A percentile compares a stretch with the other conserved stretches of the same genome.
These are phyloP conservation scores for Annona squamosa DNA, from an alignment of 164 flowering plant species.

Conservation along the genomic window DNA sequence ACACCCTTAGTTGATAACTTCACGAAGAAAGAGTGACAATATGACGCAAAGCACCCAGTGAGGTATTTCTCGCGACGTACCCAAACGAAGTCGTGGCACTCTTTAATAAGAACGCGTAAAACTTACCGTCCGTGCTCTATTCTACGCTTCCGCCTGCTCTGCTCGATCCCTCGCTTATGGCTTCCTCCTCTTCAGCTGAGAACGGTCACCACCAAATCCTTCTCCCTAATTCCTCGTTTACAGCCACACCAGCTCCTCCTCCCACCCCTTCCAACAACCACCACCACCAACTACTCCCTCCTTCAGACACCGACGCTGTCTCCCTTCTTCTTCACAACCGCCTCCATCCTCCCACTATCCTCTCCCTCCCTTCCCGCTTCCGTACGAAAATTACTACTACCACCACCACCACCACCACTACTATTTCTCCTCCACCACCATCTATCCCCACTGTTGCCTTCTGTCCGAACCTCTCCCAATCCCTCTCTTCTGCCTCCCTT, in stretches of 20 bases:
- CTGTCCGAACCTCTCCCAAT: neutral
- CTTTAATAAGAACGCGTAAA: no score
- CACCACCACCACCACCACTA: no score
- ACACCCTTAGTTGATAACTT: no score
- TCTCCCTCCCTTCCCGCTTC: constrained; percentile 9
- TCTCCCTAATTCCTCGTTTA: neutral
- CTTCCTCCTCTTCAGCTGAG: neutral
- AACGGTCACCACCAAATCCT: constrained; percentile 1
- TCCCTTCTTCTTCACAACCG: constrained; percentile 1
- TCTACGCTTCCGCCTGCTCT: neutral
- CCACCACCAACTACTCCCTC: neutral
- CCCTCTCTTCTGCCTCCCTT: neutral
- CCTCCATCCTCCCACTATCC: constrained; percentile 6
- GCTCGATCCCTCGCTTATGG: neutral
- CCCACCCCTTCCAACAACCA: constrained; percentile 8
- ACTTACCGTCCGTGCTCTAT: no score
- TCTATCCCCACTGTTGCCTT: neutral
- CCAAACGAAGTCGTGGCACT: no score
- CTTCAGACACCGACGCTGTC: neutral
- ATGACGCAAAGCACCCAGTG: no score
- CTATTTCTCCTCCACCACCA: neutral
- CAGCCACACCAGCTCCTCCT: constrained; percentile 7
- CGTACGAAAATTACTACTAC: neutral
- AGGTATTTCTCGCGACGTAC: no score
- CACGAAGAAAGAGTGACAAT: no score